Evolutionary conservation across 495 filamentous ascomycete genomes (phyloP), one percentile per base, ranked within the genome.

Genomic region (Niebla homalea): DNA sequence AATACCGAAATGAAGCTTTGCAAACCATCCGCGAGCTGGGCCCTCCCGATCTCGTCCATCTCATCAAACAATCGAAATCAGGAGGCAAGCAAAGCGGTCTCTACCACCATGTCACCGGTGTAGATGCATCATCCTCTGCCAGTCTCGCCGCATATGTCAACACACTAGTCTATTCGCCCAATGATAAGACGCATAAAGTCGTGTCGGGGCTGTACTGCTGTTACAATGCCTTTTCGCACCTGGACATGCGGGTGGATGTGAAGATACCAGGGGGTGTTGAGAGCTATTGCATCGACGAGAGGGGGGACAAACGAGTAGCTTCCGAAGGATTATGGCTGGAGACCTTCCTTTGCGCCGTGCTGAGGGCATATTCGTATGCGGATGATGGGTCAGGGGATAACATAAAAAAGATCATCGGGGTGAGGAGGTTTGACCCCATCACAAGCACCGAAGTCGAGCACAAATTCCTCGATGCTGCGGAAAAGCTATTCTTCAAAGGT

Each of bases 181-280:
- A 85, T 53, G 87, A 87, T 58, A 87, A 92, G 57, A 83, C 83
- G 41, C 76, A 85, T 64, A 97, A 94, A 66, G 89, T 96, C 36
- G 79, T 88, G 14, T 92, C 89, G 45, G 92, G 92, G 14, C 75
- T 93, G 21, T 97, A 96, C 65, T 97, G 92, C 69, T 98, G 93
- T 68, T 98, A 98, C 73, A 98, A 98, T 87, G 92, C 92, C 55
- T 97, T 98, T 69, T 97, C 92, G 10, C 79, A 94, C 51, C 75
- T 96, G 36, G 92, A 98, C 62, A 97, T 98, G 93, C 88, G 92
- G 39, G 90, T 98, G 19, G 87, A 94, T 58, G 92, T 96, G 23
- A 88, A 87, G 50, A 96, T 97, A 57, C 92, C 92, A 26, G 92
- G 92, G 46, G 87, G 83, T 19, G 86, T 98, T 36, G 90, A 97